Percentiles rank a stretch among this genome's conserved stretches.
Evolutionary conservation across 2,329 filamentous ascomycete genomes (phyloP).

Genomic region (Epichloe sp.): DNA sequence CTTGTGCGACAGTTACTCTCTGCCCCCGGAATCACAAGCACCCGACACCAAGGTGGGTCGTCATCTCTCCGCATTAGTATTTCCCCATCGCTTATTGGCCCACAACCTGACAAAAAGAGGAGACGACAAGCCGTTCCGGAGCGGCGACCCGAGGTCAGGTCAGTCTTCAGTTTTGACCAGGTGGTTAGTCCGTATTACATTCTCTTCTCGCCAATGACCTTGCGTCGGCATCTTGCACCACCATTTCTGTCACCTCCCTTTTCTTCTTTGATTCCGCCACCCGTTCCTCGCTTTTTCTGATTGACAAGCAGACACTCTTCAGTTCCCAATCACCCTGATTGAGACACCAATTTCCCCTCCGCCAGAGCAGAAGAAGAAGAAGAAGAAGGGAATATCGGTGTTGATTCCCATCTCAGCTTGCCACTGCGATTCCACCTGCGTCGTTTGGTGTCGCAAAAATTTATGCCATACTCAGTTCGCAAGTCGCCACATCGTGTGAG

Average conservation of each 20-base stretch:
- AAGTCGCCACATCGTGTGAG: too few relatives aligned
- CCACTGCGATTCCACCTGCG: background rate
- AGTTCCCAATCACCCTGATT: background rate
- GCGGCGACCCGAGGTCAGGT: background rate
- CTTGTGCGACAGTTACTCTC: background rate
- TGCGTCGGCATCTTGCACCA: background rate
- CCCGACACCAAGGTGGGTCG: background rate
- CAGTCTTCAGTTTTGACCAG: background rate
- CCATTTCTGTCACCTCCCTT: background rate
- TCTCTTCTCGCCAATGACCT: background rate
- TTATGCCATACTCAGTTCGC: too few relatives aligned
- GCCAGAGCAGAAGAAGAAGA: too few relatives aligned
- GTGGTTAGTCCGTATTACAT: background rate
- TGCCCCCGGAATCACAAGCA: background rate
- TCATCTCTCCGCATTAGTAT: conserved; percentile 14
- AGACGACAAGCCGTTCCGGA: background rate
- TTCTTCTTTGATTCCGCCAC: background rate
- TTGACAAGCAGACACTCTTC: background rate
- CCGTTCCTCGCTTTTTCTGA: background rate
- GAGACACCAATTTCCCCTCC: background rate
- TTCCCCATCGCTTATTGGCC: conserved; percentile 15
- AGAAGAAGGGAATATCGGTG: too few relatives aligned
- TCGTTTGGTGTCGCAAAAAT: background rate
- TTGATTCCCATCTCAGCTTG: too few relatives aligned
- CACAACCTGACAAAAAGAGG: background rate